These are phyloP conservation scores for Candida xyloterini DNA, from an alignment of 805 yeast genomes.

Conservation along the genomic window DNA sequence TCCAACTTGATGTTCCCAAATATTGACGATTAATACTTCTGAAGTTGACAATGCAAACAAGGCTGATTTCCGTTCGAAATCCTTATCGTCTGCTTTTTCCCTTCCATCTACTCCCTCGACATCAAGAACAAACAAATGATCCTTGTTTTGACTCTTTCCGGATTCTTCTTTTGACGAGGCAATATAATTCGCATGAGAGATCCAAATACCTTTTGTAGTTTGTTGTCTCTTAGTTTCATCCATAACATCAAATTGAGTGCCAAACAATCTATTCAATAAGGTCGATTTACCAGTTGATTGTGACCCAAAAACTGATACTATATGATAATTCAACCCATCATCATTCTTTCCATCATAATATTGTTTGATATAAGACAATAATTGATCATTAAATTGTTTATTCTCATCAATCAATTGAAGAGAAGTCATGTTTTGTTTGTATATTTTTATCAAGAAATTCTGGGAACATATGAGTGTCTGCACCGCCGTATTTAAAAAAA, in stretches of 20 bases:
- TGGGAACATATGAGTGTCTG: background rate
- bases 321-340: conserved; percentile 74
- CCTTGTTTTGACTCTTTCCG: conserved; percentile 17
- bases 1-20: conserved; percentile 98
- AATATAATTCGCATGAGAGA: conserved; percentile 53
- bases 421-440: conserved; percentile 29
- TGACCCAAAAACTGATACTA: conserved; percentile 94
- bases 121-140: conserved; percentile 74
- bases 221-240: conserved; percentile 82
- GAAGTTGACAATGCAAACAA: conserved; percentile 90
- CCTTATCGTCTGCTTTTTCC: conserved; percentile 97
- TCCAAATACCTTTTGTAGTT: conserved; percentile 85
- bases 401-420: conserved; percentile 63
- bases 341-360: conserved; percentile 31
- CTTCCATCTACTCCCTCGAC: conserved; percentile 99
- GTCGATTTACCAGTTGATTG: conserved; percentile 98
- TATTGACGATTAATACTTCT: conserved; percentile 84
- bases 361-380: conserved; percentile 31
- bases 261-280: conserved; percentile 77
- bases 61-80: conserved; percentile 95
- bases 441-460: background rate
- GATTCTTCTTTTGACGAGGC: conserved; percentile 21
- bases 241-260: conserved; percentile 91
- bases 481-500: conserved; percentile 3
- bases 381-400: conserved; percentile 46